Evolutionary conservation across 345 rosid species (phyloP).

Genomic region (Eucalyptus curtisii): DNA sequence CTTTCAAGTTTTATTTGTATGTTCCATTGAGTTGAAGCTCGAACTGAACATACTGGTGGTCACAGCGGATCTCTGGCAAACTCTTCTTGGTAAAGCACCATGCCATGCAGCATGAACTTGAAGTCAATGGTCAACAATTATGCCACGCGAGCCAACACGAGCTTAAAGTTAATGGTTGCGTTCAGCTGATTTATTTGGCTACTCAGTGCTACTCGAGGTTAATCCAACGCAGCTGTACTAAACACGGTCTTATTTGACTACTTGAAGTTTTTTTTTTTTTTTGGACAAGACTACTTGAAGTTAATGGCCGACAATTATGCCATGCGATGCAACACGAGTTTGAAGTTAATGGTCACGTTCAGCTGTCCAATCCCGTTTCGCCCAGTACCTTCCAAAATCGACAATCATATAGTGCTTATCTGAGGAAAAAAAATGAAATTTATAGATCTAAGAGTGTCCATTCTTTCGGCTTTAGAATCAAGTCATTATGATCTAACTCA

Average conservation of each 20-base stretch:
- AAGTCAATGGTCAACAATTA: neutral
- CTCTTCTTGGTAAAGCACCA: neutral
- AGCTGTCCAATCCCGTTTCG: neutral
- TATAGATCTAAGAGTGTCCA: too few relatives aligned
- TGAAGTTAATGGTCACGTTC: neutral
- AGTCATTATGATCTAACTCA: rapidly evolving
- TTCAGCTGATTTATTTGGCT: neutral
- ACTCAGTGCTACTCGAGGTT: too few relatives aligned
- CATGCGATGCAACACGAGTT: neutral
- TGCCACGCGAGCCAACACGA: neutral
- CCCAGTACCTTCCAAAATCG: too few relatives aligned
- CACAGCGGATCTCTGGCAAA: neutral
- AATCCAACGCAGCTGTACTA: too few relatives aligned
- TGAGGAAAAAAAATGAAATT: too few relatives aligned
- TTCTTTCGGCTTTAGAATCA: too few relatives aligned
- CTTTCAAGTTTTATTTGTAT: neutral
- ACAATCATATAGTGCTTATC: too few relatives aligned
- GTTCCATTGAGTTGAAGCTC: neutral
- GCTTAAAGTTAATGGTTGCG: neutral
- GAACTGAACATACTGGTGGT: neutral
- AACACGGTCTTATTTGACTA: too few relatives aligned
- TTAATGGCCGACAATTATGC: neutral
- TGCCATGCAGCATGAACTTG: neutral
- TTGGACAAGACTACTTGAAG: too few relatives aligned
- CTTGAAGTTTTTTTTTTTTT: neutral